These are phyloP conservation scores for Galerina sulciceps DNA, from an alignment of 768 basidiomycete genomes.

Conservation along the genomic window DNA sequence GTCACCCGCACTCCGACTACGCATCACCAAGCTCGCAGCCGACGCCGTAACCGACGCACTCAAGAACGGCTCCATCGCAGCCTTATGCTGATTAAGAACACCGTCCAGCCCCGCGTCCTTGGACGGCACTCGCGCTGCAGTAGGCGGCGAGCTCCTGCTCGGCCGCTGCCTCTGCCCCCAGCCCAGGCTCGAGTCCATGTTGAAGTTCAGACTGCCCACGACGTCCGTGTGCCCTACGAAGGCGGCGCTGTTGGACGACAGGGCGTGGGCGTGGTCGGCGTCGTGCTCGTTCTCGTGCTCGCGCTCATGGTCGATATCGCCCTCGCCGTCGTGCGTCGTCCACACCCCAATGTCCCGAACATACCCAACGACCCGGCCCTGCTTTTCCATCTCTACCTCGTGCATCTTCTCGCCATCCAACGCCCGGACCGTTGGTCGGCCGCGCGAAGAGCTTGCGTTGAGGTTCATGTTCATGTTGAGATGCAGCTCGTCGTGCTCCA, in stretches of 20 bases:
- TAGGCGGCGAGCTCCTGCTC: constrained; percentile 18
- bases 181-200: background rate
- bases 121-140: constrained; percentile 6
- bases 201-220: background rate
- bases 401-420: background rate
- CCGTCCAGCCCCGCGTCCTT: background rate
- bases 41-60: constrained; percentile 2
- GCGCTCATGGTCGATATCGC: background rate
- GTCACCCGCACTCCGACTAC: constrained; percentile 17
- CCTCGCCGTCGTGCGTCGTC: background rate
- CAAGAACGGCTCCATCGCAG: constrained; percentile 13
- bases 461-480: constrained; percentile 17
- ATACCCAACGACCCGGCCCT: background rate
- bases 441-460: constrained; percentile 1
- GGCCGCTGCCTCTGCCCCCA: constrained; percentile 19
- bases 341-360: constrained; percentile 5
- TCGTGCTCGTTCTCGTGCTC: background rate
- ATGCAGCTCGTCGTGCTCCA: constrained; percentile 30
- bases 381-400: background rate
- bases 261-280: background rate
- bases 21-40: constrained; percentile 5
- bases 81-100: background rate
- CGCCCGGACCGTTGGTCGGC: constrained; percentile 5
- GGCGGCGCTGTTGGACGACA: background rate
- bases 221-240: background rate